Evolutionary conservation across 495 filamentous ascomycete genomes (phyloP), one percentile per base, ranked within the genome.

Genomic region (Aspergillus incahuasiensis): DNA sequence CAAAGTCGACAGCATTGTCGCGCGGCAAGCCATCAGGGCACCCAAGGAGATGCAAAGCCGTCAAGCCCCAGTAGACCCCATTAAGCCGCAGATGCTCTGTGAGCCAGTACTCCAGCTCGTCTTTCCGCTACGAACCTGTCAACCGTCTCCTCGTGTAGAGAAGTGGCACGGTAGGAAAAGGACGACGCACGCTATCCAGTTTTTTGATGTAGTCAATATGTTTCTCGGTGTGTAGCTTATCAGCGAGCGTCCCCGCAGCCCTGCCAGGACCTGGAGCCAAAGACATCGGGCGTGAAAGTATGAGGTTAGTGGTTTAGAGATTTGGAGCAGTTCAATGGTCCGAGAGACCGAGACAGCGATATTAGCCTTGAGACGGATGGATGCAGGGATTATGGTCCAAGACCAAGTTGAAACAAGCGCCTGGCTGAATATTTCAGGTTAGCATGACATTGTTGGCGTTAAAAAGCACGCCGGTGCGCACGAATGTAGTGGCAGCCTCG

Each of bases 31-130:
- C 89, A 32, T 92, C 80, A 6, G 91, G 89, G 48, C 82, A 84
- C 45, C 85, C 82, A 39, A 98, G 83, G 15, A 97, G 79, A 74
- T 96, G 86, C 7, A 97, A 80, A 13, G 92, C 87, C 3, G 84
- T 92, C 52, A 98, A 75, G 22, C 95, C 94, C 94, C 94, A 98
- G 72, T 98, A 98, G 34, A 97, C 80, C 30, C 94, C 94, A 66
- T 91, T 96, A 30, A 97, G 77, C 44, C 94, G 89, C 50, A 98
- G 83, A 65, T 98, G 94, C 71, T 97, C 91, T 6, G 95, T 97
- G 60, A 97, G 80, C 86, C 91, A 95, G 74, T 97, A 97, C 68
- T 97, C 91, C 55, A 96, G 83, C 67, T 95, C 90, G 73, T 97
- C 91, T 73, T 87, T 89, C 59, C 87, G 81, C 86, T 90, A 74